These are phyloP conservation scores for Aspergillus thermomutatus DNA, from an alignment of 2,329 filamentous ascomycete genomes.

Conservation along the genomic window DNA sequence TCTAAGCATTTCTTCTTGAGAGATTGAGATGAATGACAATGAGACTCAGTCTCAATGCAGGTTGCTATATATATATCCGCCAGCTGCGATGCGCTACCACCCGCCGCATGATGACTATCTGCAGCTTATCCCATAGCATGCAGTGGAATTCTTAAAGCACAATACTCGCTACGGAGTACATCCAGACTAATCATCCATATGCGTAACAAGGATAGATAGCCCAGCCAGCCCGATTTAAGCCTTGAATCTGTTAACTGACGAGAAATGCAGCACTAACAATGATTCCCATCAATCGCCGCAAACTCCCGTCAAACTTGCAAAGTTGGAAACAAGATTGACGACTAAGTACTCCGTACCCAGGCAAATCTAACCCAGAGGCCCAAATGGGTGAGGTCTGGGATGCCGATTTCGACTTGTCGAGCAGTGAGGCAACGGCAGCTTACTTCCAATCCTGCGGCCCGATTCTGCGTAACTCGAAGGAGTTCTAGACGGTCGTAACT, in stretches of 20 bases:
- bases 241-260: no score
- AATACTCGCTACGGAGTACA: no score
- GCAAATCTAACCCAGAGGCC: not conserved
- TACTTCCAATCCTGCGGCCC: not conserved
- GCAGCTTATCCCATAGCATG: no score
- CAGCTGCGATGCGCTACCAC: no score
- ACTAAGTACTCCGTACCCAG: not conserved
- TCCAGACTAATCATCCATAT: no score
- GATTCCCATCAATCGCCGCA: not conserved
- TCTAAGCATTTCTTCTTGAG: not conserved
- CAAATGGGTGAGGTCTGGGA: not conserved
- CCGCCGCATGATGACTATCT: no score
- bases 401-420: not conserved
- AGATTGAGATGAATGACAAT: not conserved
- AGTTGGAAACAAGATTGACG: not conserved
- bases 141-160: no score
- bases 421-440: not conserved
- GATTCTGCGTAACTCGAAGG: not conserved
- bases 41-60: not conserved
- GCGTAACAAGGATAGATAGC: no score
- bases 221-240: no score
- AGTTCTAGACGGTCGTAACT: not conserved
- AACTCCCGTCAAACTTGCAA: not conserved
- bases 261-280: no score
- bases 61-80: not conserved